Evolutionary conservation across 1,284 basidiomycete species (phyloP).

Genomic region (Ceratobasidium sp.): DNA sequence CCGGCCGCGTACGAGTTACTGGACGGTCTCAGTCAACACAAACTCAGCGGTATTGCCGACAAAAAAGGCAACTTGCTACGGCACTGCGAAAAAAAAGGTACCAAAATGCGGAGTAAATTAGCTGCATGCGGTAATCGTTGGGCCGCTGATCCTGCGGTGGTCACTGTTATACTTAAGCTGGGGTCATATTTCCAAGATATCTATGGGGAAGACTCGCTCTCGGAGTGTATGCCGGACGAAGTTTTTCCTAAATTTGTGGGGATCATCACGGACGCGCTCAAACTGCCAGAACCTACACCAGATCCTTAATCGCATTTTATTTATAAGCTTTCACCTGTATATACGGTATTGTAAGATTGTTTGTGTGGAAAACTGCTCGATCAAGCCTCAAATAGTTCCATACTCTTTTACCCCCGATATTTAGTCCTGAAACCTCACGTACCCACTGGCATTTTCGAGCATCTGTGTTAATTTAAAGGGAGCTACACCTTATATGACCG

Average conservation of each 20-base stretch:
- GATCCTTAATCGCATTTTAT: too few species aligned
- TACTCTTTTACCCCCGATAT: too few species aligned
- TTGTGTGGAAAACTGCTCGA: too few species aligned
- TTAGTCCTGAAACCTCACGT: too few species aligned
- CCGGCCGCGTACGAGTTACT: neutral
- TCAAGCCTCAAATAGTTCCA: too few species aligned
- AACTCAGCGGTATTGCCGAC: neutral
- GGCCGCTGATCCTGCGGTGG: neutral
- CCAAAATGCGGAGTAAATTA: neutral
- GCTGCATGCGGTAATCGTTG: neutral
- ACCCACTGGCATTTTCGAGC: too few species aligned
- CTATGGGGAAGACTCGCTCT: neutral
- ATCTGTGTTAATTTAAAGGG: too few species aligned
- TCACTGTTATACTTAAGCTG: neutral
- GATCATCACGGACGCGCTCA: neutral
- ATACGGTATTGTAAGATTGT: too few species aligned
- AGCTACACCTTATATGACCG: too few species aligned
- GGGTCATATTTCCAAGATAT: neutral
- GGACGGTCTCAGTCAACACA: neutral
- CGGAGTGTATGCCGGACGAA: neutral
- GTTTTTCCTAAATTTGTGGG: neutral
- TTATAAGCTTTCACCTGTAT: too few species aligned
- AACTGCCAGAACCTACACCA: too few species aligned
- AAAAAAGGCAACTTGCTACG: neutral
- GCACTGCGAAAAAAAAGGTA: neutral